Conservation (phyloP, 1,284 basidiomycete species). For the Ustilago bromivora region DNA sequence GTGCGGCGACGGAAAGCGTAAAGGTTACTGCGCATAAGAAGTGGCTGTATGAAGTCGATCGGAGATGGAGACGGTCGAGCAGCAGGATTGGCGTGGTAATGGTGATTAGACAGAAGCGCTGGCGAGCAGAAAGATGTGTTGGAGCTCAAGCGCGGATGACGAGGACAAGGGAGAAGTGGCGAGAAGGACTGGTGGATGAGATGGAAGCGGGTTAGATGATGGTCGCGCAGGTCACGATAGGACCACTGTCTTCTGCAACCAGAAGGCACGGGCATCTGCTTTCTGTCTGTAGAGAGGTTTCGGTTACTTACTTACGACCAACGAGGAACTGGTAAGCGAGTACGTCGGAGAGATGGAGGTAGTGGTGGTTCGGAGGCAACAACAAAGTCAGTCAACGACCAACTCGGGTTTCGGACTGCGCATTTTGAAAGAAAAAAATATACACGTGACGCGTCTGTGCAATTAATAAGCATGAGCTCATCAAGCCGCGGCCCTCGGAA, state of each 20-base stretch:
- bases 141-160: not conserved
- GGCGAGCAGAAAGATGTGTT: too few species aligned
- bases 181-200: slow-evolving; percentile 1
- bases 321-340: too few species aligned
- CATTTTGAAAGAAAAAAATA: too few species aligned
- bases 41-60: not conserved
- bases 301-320: too few species aligned
- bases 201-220: not conserved
- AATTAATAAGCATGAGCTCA: too few species aligned
- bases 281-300: not conserved
- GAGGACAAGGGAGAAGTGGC: not conserved
- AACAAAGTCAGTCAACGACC: too few species aligned
- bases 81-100: not conserved
- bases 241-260: not conserved
- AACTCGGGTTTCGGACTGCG: too few species aligned
- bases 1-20: not conserved
- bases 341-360: too few species aligned
- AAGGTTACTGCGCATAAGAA: not conserved
- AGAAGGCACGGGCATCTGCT: not conserved
- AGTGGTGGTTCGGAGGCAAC: too few species aligned
- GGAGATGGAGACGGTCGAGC: not conserved
- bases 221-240: not conserved
- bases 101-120: not conserved
- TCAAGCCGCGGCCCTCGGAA: too few species aligned
- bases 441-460: too few species aligned